phyloP scores from a whole-genome alignment of 2,329 filamentous ascomycete species.

The Diaporthe australafricana region DNA sequence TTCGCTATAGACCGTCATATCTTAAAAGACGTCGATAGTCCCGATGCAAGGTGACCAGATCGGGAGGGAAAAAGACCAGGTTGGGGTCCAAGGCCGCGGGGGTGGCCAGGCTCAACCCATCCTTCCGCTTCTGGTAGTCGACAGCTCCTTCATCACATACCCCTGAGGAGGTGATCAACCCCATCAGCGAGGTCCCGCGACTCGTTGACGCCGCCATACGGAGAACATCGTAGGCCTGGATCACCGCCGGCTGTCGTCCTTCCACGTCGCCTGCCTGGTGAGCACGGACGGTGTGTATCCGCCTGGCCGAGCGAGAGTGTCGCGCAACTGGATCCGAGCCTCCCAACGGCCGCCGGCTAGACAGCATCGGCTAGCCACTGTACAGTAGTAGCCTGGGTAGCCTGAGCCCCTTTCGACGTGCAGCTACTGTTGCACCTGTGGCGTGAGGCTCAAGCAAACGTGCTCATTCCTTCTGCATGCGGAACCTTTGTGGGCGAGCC shows the following conservation, averaged over 20 bases:
- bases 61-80: not conserved
- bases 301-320: slow-evolving; percentile 4
- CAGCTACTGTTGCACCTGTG: slow-evolving; percentile 24
- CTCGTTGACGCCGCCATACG: slow-evolving; percentile 8
- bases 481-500: slow-evolving; percentile 5
- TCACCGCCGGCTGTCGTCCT: slow-evolving; percentile 5
- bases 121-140: not conserved
- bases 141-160: slow-evolving; percentile 1
- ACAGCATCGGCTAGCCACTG: slow-evolving; percentile 24
- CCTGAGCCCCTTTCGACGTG: slow-evolving; percentile 25
- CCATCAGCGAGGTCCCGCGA: slow-evolving; percentile 9
- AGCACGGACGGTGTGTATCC: slow-evolving; percentile 23
- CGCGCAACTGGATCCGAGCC: not conserved
- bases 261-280: slow-evolving; percentile 5
- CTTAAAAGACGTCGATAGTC: slow-evolving; percentile 1
- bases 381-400: too few species aligned
- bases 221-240: slow-evolving; percentile 4
- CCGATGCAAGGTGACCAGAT: slow-evolving; percentile 5
- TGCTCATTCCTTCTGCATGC: slow-evolving; percentile 17
- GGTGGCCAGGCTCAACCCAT: slow-evolving; percentile 2
- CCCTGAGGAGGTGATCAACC: slow-evolving; percentile 15
- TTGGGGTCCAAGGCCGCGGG: slow-evolving; percentile 7
- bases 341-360: slow-evolving; percentile 17
- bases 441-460: slow-evolving; percentile 29
- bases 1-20: slow-evolving; percentile 6